Base-by-base conservation (phyloP, 371 early-diverging fungal genomes). In the Mortierella sp. region DNA sequence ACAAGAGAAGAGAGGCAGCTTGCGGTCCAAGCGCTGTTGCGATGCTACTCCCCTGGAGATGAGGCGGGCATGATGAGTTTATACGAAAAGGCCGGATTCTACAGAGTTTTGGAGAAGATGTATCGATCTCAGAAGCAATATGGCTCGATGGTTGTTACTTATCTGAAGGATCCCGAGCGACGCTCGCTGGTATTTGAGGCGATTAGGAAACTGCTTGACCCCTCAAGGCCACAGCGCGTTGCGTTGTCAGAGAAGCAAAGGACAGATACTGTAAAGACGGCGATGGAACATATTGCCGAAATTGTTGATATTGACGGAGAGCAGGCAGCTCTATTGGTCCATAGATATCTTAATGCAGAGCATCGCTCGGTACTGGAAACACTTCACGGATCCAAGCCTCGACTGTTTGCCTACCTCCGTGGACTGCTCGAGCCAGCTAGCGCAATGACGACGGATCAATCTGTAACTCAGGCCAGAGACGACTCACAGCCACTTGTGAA, bases 221-320 rank as follows among this genome's bases (percentile, higher is more conserved):
- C 83, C 0, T 62, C 81, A 6, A 81, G 85, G n/a, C 82, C 85
- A 0, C 80, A 69, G 55, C 76, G 82, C 1, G 33, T 40, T 21
- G 55, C 61, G 3, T 57, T 93, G 28, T 89, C 85, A 1, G 85
- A 86, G 21, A 83, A 86, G 67, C 89, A 94, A 77, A 83, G 85
- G 55, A 83, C 84, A 1, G 88, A 89, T 4, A 88, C 94, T 33
- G 88, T 87, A 68, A 85, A 88, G 43, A 87, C 89, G 9, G 83
- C 92, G 15, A 86, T 94, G 86, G 85, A 87, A 24, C 85, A 87
- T 19, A 87, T 96, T 69, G 87, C 89, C 0, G 87, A 87, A 28
- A 88, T 95, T 83, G 90, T 93, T 1, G 89, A 91, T 50, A 88
- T 93, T 2, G 92, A 94, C 79, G 91, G 91, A 0, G 86, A 88